phyloP scores from a whole-genome alignment of 2,329 filamentous ascomycete species.

The Aspergillus sp. region DNA sequence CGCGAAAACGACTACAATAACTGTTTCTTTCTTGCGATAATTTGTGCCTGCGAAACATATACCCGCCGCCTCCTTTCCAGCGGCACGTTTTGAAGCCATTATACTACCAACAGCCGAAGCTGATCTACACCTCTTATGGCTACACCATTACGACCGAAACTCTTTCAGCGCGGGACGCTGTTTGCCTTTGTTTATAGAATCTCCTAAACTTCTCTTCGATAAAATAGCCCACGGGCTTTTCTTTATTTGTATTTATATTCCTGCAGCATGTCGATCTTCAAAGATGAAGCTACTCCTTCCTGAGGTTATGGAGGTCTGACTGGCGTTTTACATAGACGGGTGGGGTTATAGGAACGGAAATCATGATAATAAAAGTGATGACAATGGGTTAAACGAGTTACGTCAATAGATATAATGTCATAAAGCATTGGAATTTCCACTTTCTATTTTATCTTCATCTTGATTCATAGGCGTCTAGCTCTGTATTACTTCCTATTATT shows the following conservation, averaged over 20 bases:
- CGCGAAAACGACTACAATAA: not conserved
- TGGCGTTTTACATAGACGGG: conserved; percentile 22
- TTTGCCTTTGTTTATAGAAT: conserved; percentile 10
- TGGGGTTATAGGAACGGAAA: conserved; percentile 3
- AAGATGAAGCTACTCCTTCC: not conserved
- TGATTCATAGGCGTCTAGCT: no score
- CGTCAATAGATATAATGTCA: not conserved
- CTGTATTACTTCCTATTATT: no score
- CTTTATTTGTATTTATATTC: conserved; percentile 6
- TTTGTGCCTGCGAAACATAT: not conserved
- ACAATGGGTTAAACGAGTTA: not conserved
- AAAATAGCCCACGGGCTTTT: not conserved
- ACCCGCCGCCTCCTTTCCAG: conserved; percentile 4
- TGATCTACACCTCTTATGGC: not conserved
- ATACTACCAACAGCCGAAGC: not conserved
- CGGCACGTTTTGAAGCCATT: conserved; percentile 1
- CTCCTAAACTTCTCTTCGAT: conserved; percentile 12
- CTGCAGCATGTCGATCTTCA: not conserved
- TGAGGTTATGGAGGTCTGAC: not conserved
- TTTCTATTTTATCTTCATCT: no score
- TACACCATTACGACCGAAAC: not conserved
- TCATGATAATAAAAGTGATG: conserved; percentile 10
- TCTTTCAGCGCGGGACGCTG: conserved; percentile 18
- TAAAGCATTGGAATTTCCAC: not conserved
- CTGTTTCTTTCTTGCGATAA: not conserved